Conservation (phyloP, 2,329 filamentous ascomycete species). For the Beauveria sp. region DNA sequence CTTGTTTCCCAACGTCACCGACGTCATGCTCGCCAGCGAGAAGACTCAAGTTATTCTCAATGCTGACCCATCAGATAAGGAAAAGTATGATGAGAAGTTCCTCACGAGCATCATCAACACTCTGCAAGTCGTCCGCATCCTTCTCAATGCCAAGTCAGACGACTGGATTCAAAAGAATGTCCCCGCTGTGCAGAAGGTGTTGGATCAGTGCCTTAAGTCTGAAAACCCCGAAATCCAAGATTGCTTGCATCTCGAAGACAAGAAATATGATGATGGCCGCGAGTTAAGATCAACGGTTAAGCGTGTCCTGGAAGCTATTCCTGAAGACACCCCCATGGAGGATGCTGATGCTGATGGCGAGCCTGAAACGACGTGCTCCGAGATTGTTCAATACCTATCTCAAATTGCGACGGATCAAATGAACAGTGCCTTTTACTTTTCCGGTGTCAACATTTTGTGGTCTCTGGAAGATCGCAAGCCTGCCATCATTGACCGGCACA, state of each 20-base stretch:
- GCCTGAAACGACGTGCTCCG: constrained; percentile 71
- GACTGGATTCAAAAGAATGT: constrained; percentile 85
- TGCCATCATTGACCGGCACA: constrained; percentile 82
- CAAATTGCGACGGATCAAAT: constrained; percentile 83
- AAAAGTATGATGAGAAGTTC: constrained; percentile 76
- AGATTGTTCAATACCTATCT: constrained; percentile 79
- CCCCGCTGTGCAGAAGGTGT: constrained; percentile 69
- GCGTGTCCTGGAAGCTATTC: constrained; percentile 81
- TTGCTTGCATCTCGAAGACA: constrained; percentile 70
- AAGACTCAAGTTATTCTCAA: constrained; percentile 56
- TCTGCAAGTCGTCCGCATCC: constrained; percentile 81
- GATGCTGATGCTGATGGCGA: constrained; percentile 79
- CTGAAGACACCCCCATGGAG: constrained; percentile 64
- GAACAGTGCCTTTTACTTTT: constrained; percentile 70
- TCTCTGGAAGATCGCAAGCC: constrained; percentile 79
- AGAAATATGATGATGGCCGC: constrained; percentile 60
- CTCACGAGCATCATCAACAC: constrained; percentile 87
- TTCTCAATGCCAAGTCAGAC: constrained; percentile 79
- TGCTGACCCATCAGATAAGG: constrained; percentile 54
- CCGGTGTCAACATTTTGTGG: constrained; percentile 90
- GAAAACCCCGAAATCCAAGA: constrained; percentile 92
- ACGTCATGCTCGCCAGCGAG: constrained; percentile 75
- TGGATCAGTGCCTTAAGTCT: constrained; percentile 82
- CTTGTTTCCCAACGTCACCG: constrained; percentile 82
- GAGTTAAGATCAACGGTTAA: constrained; percentile 69